Evolutionary conservation across 2,329 filamentous ascomycete species (phyloP).

Genomic region (Talaromyces sp.): DNA sequence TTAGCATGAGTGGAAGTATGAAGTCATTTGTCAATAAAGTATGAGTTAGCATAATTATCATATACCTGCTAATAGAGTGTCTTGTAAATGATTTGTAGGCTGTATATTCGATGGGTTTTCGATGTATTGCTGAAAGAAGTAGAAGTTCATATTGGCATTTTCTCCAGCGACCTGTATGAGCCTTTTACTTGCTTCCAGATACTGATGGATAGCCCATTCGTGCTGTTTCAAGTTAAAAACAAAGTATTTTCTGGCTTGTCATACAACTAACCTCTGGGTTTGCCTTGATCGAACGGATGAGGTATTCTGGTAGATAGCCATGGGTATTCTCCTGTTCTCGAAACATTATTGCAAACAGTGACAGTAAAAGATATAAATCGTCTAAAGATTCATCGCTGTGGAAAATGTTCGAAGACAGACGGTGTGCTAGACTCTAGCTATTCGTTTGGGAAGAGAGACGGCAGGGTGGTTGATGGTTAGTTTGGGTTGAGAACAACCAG

Average conservation of each 20-base stretch:
- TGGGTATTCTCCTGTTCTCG: background rate
- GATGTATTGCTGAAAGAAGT: background rate
- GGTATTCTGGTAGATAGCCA: background rate
- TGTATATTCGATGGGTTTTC: background rate
- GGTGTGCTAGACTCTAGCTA: background rate
- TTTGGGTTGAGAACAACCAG: background rate
- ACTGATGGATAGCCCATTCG: background rate
- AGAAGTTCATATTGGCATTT: background rate
- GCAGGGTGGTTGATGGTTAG: background rate
- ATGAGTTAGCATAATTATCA: background rate
- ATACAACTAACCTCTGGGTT: background rate
- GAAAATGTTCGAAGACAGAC: background rate
- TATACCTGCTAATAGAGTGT: background rate
- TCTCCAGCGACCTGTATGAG: background rate
- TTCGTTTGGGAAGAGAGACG: background rate
- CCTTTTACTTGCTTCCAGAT: background rate
- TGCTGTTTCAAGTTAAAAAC: background rate
- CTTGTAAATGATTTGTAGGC: background rate
- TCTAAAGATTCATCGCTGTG: background rate
- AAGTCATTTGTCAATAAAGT: background rate
- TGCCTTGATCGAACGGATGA: background rate
- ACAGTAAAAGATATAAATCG: background rate
- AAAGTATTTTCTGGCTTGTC: background rate
- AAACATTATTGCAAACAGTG: background rate
- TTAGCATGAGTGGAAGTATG: background rate